Percentiles rank a stretch among this genome's conserved stretches.
Conservation (phyloP, 2,329 filamentous ascomycete genomes). For the Nemania abortiva region DNA sequence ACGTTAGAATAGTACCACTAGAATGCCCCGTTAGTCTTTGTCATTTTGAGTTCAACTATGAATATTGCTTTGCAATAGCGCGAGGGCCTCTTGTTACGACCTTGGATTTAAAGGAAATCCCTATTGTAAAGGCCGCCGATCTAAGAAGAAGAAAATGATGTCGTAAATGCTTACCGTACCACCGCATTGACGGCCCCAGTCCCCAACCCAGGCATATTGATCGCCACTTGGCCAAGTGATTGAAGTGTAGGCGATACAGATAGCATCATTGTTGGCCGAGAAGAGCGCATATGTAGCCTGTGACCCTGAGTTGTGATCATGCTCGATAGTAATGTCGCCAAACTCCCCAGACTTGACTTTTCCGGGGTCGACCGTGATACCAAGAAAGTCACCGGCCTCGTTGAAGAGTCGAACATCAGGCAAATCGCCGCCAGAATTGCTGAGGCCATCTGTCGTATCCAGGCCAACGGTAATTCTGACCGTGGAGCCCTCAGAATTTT, state of each 20-base stretch:
- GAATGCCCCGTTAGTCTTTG: too few species aligned
- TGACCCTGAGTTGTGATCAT: slow-evolving; percentile 35
- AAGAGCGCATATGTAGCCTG: slow-evolving; percentile 48
- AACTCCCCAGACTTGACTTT: slow-evolving; percentile 40
- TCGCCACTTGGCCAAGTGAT: slow-evolving; percentile 41
- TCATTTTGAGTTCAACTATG: too few species aligned
- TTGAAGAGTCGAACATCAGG: slow-evolving; percentile 48
- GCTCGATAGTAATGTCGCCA: slow-evolving; percentile 38
- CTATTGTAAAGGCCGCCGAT: too few species aligned
- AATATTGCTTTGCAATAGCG: too few species aligned
- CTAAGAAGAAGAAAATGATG: too few species aligned
- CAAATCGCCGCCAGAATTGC: slow-evolving; percentile 45
- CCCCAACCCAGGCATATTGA: slow-evolving; percentile 44
- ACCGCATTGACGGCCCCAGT: slow-evolving; percentile 47
- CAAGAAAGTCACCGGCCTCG: slow-evolving; percentile 45
- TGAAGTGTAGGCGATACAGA: slow-evolving; percentile 44
- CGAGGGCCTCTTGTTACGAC: too few species aligned
- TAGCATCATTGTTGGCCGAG: slow-evolving; percentile 45
- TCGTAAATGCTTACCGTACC: slow-evolving; percentile 1
- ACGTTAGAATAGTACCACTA: slow-evolving; percentile 47
- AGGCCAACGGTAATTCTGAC: slow-evolving; percentile 43
- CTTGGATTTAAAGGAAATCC: too few species aligned
- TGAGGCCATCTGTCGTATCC: slow-evolving; percentile 39
- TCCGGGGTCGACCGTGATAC: slow-evolving; percentile 40
- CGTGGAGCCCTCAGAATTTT: slow-evolving; percentile 35